A percentile compares a stretch with the other conserved stretches of the same genome.
Conservation (phyloP, 495 filamentous ascomycete genomes). For the Tuber magnatum region DNA sequence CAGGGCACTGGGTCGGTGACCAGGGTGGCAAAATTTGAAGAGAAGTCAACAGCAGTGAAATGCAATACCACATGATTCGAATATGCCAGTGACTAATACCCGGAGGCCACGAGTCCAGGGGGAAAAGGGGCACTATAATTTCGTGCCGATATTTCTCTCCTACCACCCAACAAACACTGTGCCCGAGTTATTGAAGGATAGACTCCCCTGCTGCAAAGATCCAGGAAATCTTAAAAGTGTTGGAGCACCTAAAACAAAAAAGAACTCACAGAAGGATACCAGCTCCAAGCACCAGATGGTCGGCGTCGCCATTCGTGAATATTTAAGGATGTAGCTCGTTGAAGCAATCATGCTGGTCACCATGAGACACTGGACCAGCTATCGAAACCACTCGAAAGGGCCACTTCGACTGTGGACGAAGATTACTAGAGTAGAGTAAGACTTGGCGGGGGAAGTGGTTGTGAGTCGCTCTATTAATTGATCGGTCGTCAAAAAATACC, state of each 20-base stretch:
- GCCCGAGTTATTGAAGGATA: not conserved
- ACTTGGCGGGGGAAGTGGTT: not conserved
- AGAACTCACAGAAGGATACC: not conserved
- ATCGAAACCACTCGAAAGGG: not conserved
- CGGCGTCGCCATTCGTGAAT: not conserved
- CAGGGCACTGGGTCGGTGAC: not conserved
- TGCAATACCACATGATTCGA: not conserved
- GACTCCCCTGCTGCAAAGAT: not conserved
- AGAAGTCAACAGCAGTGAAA: not conserved
- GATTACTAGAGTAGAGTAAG: not conserved
- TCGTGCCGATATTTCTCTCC: not conserved
- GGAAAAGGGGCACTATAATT: not conserved
- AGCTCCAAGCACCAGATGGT: not conserved
- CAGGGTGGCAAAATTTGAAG: not conserved
- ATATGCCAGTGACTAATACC: not conserved
- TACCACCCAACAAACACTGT: not conserved
- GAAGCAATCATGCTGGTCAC: not conserved
- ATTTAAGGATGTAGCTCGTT: not conserved
- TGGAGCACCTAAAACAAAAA: not conserved
- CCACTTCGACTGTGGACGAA: not conserved
- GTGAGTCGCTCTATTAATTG: not conserved
- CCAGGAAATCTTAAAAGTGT: not conserved
- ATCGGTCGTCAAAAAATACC: not conserved
- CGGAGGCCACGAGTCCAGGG: not conserved
- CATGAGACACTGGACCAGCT: not conserved